Conservation (phyloP, 176 grass and related monocot genomes). For the Eragrostis curvula region DNA sequence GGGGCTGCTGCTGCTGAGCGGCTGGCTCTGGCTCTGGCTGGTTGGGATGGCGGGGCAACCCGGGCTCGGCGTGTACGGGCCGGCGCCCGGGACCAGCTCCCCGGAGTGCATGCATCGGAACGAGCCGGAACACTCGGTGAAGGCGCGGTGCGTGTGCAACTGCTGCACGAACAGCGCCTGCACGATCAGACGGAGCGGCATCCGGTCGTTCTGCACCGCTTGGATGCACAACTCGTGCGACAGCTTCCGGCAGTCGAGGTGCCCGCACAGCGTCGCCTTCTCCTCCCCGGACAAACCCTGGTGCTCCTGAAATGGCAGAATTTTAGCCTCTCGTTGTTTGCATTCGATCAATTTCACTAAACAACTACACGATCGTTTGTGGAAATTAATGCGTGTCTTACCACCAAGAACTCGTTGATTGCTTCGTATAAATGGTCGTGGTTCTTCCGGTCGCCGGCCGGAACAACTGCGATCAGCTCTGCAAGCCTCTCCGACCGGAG, state of each 20-base stretch:
- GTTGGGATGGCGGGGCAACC: conserved; percentile 47
- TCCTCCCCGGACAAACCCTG: conserved; percentile 55
- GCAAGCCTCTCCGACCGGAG: conserved; percentile 53
- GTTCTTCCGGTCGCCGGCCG: conserved; percentile 53
- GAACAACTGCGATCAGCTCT: conserved; percentile 62
- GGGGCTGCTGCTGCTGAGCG: conserved; percentile 49
- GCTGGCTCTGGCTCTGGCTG: conserved; percentile 32
- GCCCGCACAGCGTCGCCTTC: conserved; percentile 60
- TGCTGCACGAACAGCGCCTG: conserved; percentile 97
- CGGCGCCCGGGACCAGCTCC: conserved; percentile 50
- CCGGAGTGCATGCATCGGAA: conserved; percentile 66
- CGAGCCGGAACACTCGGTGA: conserved; percentile 82
- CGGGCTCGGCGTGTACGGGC: conserved; percentile 63
- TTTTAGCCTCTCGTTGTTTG: neutral
- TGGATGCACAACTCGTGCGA: conserved; percentile 81
- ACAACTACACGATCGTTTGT: no score
- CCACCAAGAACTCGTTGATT: conserved; percentile 73
- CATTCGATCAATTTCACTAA: neutral
- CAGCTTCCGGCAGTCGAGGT: conserved; percentile 78
- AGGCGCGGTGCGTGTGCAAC: conserved; percentile 78
- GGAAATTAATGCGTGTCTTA: conserved; percentile 46
- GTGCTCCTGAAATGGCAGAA: conserved; percentile 57
- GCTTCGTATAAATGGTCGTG: conserved; percentile 84
- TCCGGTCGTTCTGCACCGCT: conserved; percentile 88
- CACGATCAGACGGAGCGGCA: conserved; percentile 90